phyloP scores from a whole-genome alignment of 129 eudicot genomes.

The Flaveria sonorensis region DNA sequence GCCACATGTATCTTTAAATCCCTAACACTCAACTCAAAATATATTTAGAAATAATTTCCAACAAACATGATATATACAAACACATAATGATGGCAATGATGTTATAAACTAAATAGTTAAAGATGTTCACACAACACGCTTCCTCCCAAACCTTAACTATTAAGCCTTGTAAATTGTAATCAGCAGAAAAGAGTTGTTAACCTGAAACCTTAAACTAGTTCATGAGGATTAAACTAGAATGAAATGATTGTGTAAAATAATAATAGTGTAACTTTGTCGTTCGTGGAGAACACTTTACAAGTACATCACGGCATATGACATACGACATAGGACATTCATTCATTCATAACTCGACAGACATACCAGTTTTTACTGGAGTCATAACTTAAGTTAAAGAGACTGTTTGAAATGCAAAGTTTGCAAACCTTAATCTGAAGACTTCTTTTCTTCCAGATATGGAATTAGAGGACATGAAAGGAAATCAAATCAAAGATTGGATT shows the following conservation, averaged over 20 bases:
- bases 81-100: neutral
- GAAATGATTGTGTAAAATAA: neutral
- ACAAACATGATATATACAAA: neutral
- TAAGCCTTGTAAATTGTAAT: neutral
- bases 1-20: neutral
- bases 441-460: constrained; percentile 11
- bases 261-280: constrained; percentile 13
- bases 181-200: neutral
- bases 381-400: constrained; percentile 26
- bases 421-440: constrained; percentile 18
- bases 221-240: neutral
- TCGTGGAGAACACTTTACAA: constrained; percentile 34
- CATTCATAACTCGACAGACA: constrained; percentile 24
- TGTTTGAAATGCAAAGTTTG: constrained; percentile 31
- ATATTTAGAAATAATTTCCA: neutral
- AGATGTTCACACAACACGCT: neutral
- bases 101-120: neutral
- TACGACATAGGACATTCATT: neutral
- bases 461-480: constrained; percentile 28
- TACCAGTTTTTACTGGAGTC: constrained; percentile 27
- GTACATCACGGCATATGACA: constrained; percentile 21
- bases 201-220: neutral
- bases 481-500: constrained; percentile 21
- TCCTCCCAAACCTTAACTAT: neutral
- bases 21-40: neutral